Evolutionary conservation across 2,329 filamentous ascomycete genomes (phyloP).

Genomic region (Hymenoscyphus salicellus): DNA sequence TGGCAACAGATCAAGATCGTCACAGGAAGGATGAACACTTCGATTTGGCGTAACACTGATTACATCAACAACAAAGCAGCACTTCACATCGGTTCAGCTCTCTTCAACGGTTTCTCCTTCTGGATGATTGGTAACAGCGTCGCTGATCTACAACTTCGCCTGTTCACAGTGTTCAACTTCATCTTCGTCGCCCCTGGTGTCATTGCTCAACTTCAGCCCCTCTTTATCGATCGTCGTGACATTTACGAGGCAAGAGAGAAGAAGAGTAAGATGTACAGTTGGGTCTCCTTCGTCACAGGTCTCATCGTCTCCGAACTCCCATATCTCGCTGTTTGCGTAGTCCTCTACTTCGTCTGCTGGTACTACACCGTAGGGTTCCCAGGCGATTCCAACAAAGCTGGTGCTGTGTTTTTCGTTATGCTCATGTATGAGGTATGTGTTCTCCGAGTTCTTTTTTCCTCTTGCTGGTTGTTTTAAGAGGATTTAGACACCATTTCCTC

Average conservation of each 20-base stretch:
- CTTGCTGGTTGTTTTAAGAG: no score
- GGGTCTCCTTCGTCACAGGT: constrained; percentile 56
- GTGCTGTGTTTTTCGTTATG: constrained; percentile 53
- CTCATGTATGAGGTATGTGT: constrained; percentile 54
- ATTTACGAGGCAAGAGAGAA: constrained; percentile 59
- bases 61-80: constrained; percentile 48
- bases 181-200: constrained; percentile 60
- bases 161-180: constrained; percentile 63
- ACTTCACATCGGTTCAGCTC: constrained; percentile 51
- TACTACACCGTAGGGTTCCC: constrained; percentile 58
- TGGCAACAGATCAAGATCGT: constrained; percentile 41
- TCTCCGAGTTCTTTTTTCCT: no score
- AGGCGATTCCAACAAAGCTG: constrained; percentile 43
- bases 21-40: constrained; percentile 36
- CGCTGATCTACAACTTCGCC: constrained; percentile 50
- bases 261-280: constrained; percentile 60
- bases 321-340: constrained; percentile 44
- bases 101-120: constrained; percentile 62
- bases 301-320: constrained; percentile 48
- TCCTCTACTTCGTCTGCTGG: constrained; percentile 51
- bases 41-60: constrained; percentile 64
- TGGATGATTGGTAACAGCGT: constrained; percentile 56
- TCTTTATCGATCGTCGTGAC: constrained; percentile 55
- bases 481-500: no score
- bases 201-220: constrained; percentile 56